phyloP scores from a whole-genome alignment of 306 rosid genomes.

The Senna siamea region DNA sequence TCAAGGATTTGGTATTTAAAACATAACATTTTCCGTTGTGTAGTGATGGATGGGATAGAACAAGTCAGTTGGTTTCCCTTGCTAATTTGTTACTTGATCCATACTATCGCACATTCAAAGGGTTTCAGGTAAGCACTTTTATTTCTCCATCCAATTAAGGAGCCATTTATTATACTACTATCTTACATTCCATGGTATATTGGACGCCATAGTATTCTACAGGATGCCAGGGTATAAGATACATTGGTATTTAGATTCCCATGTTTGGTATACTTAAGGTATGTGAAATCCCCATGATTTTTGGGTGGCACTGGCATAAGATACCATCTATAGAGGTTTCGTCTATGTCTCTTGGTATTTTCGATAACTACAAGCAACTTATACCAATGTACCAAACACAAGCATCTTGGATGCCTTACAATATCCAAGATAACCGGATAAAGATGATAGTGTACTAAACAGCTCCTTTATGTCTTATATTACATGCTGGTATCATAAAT shows the following conservation, averaged over 20 bases:
- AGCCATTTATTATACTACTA: neutral
- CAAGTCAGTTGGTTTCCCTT: slow-evolving; percentile 91
- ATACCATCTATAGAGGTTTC: neutral
- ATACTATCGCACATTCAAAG: slow-evolving; percentile 80
- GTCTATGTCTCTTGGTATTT: neutral
- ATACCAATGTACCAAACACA: neutral
- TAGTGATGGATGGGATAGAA: slow-evolving; percentile 99
- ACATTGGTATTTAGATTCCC: neutral
- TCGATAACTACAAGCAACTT: slow-evolving; percentile 1
- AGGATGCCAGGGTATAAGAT: neutral
- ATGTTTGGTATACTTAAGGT: neutral
- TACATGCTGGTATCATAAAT: neutral
- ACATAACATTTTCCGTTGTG: slow-evolving; percentile 33
- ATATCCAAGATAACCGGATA: neutral
- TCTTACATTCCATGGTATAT: neutral
- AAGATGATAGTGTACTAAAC: neutral
- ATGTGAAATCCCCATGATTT: neutral
- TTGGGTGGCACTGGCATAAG: neutral
- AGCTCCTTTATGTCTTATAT: slow-evolving; percentile 18
- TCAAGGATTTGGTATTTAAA: slow-evolving; percentile 25
- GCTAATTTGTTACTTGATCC: slow-evolving; percentile 96
- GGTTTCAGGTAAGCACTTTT: slow-evolving; percentile 82
- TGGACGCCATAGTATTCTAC: neutral
- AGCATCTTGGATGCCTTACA: neutral
- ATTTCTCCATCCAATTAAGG: slow-evolving; percentile 21